Base-by-base conservation (phyloP, 2,329 filamentous ascomycete species). In the Trichoderma brevicompactum region DNA sequence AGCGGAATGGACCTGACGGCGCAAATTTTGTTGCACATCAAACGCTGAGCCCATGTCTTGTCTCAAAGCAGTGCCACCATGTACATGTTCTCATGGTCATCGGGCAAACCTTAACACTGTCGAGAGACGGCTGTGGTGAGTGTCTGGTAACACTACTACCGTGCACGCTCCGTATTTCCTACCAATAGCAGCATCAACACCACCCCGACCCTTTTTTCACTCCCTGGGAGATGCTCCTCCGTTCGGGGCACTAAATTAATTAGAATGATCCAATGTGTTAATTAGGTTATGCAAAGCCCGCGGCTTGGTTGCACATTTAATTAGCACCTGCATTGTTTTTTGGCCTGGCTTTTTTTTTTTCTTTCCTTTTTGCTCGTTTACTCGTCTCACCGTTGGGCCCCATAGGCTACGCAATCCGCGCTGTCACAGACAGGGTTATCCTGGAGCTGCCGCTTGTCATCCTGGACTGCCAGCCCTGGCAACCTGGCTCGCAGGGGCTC, bases 371-470 rank as follows among this genome's bases (percentile, higher is more conserved):
- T 46, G 32, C 46, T 61, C 58, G 44, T 52, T 61, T 43, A 17
- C 58, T 62, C 61, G 23, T 40, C 43, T 48, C 61, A 56, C 44
- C 34, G 43, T 64, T 56, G 36, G 36, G 50, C 61, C 61, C 52
- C 52, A 55, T 38, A 28, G 52, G 52, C 52, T 64, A 56, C 52
- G 50, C 50, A 64, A 64, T 56, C 50, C 43, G 56, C 50, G 38
- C 50, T 49, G 41, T 32, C n/a, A 9, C 36, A n/a, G 23, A 19
- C 50, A 56, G 50, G 41, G 61, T n/a, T 41, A 64, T 56, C 61
- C 61, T 64, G 60, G 60, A 55, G 46, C 60, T 32, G 36, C 60
- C 60, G 50, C 60, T 55, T 64, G 60, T 64, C 60, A 64, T 44
- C 50, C 60, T 62, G 40, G 59, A 38, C 59, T 34, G 44, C 44